These are phyloP conservation scores for Oenanthe sinensis DNA, from an alignment of 129 eudicot genomes.

Conservation along the genomic window DNA sequence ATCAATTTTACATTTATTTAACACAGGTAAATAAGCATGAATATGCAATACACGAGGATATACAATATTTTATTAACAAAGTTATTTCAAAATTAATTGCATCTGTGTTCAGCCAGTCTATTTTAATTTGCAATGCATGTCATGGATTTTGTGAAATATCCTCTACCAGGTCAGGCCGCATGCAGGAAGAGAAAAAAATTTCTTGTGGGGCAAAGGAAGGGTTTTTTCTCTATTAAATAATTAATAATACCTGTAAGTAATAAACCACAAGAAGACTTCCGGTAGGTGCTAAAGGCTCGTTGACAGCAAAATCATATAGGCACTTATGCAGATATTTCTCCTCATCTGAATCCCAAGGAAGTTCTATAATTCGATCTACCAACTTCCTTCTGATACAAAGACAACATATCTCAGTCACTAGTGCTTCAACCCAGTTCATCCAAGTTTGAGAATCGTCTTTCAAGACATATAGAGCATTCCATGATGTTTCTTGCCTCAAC, in stretches of 20 bases:
- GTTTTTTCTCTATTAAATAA: not conserved
- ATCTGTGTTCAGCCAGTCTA: not conserved
- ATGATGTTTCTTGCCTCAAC: slow-evolving; percentile 20
- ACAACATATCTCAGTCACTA: slow-evolving; percentile 75
- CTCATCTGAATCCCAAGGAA: slow-evolving; percentile 88
- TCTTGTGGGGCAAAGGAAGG: not conserved
- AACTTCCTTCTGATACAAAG: slow-evolving; percentile 83
- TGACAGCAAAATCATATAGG: slow-evolving; percentile 55
- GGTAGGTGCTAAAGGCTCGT: slow-evolving; percentile 44
- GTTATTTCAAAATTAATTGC: not conserved
- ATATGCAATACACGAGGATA: not conserved
- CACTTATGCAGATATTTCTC: slow-evolving; percentile 78
- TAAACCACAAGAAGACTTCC: slow-evolving; percentile 97
- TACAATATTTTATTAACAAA: not conserved
- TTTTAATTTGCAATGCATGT: not conserved
- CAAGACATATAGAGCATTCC: slow-evolving; percentile 19
- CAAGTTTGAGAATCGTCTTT: slow-evolving; percentile 30
- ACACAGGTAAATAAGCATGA: not conserved
- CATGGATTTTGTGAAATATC: not conserved
- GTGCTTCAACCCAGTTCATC: slow-evolving; percentile 60
- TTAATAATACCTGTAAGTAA: slow-evolving; percentile 63
- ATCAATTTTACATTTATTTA: not conserved
- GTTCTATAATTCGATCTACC: slow-evolving; percentile 72
- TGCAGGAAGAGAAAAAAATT: not conserved
- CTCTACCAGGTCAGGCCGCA: not conserved